Base-by-base conservation (phyloP, 352 stramenopile genomes). In the Pythium diclinum region DNA sequence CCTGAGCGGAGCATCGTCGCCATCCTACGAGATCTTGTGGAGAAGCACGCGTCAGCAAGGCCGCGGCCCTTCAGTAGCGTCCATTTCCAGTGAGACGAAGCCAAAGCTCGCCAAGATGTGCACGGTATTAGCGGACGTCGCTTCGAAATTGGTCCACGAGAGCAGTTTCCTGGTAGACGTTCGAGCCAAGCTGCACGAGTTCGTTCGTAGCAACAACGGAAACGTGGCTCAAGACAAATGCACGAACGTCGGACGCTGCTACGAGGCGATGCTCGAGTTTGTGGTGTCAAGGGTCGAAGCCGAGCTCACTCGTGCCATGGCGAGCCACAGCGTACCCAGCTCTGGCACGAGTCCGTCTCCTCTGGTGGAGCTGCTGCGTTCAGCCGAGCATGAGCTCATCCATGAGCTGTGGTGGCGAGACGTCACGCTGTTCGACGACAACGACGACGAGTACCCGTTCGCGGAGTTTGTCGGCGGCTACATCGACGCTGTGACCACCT, bases 361-460 rank as follows among this genome's bases (percentile, higher is more conserved):
- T 14, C 36, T 72, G 0, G 40, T 61, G 10, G 59, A 64, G 13
- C 11, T 67, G n/a, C 46, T 72, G 21, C 59, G 59, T 32, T 51
- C 38, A 25, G 61, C 30, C 7, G 55, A 72, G 49, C 51, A 56
- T 28, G 54, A 67, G 21, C 30, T 72, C 9, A 30, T 61, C 0
- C 2, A 21, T 19, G 54, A 54, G 48, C 28, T 25, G 3, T 72
- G 65, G 65, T 67, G 52, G 46, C 65, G 54, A 19, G 47, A 56
- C 28, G 14, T 64, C 11, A 17, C 10, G 16, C 30, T 67, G 3
- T 67, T 72, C 17, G 59, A 72, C 40, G 58, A 67, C 28, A 61
- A 65, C 25, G 32, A 72, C 40, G 59, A 68, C 48, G 65, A 67
- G 36, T 68, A 54, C 34, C 65, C 65, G 38, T 67, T 57, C 32